A percentile compares a stretch with the other conserved stretches of the same genome.
phyloP scores from a whole-genome alignment of 2,329 filamentous ascomycete genomes.

The Huntiella decipiens region DNA sequence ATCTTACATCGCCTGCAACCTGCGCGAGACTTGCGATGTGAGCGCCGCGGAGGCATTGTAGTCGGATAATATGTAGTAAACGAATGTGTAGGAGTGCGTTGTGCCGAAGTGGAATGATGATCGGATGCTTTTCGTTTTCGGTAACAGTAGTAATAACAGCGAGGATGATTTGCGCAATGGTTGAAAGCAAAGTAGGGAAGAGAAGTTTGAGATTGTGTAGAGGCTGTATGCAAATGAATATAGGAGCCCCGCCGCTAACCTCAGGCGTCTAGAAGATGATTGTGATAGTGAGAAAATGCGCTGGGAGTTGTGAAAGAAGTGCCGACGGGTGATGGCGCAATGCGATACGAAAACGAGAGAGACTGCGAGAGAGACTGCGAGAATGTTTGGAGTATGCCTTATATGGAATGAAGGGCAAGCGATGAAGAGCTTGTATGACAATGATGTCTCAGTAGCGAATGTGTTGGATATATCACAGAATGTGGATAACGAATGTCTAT shows the following conservation, averaged over 20 bases:
- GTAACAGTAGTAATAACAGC: no score
- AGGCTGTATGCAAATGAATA: background rate
- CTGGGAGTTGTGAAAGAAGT: background rate
- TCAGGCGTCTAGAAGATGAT: background rate
- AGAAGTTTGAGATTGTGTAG: background rate
- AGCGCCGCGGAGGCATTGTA: slow-evolving; percentile 42
- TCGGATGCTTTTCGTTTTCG: no score
- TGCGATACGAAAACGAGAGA: slow-evolving; percentile 8
- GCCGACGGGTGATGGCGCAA: background rate
- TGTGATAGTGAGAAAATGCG: background rate
- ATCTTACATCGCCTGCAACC: slow-evolving; percentile 48
- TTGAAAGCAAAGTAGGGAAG: background rate
- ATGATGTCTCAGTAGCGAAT: background rate
- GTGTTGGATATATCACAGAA: background rate
- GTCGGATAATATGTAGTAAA: background rate
- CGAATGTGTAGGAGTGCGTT: background rate
- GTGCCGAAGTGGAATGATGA: no score
- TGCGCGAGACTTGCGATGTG: slow-evolving; percentile 51
- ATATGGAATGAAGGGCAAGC: no score
- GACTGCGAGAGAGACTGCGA: slow-evolving; percentile 14
- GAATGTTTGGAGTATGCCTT: slow-evolving; percentile 7
- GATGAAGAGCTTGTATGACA: background rate
- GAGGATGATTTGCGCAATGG: background rate
- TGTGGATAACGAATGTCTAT: background rate
- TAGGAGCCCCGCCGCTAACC: background rate